Percentiles rank a stretch among this genome's conserved stretches.
These are phyloP conservation scores for Sugiyamaella paludigena DNA, from an alignment of 1,139 yeast genomes.

Conservation along the genomic window DNA sequence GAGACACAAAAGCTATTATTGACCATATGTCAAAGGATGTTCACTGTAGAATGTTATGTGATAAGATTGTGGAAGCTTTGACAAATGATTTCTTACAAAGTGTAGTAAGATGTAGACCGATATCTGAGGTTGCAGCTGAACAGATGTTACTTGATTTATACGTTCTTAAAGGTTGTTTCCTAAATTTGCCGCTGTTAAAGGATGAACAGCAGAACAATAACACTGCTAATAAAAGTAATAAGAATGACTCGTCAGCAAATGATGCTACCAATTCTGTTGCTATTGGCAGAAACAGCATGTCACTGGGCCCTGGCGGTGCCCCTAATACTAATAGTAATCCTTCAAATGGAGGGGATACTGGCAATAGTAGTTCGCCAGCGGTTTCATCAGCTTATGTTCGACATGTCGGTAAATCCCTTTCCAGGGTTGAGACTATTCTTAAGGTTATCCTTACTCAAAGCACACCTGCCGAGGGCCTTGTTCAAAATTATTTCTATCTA, in stretches of 20 bases:
- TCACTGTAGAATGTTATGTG: conserved; percentile 70
- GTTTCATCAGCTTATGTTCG: conserved; percentile 46
- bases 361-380: conserved; percentile 7
- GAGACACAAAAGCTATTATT: conserved; percentile 51
- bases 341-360: background rate
- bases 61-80: conserved; percentile 67
- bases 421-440: conserved; percentile 58
- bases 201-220: conserved; percentile 1
- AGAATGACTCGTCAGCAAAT: no score
- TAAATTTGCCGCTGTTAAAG: conserved; percentile 46
- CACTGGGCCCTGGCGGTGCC: background rate
- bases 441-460: conserved; percentile 63
- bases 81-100: conserved; percentile 56
- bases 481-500: conserved; percentile 62
- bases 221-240: background rate
- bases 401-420: conserved; percentile 50
- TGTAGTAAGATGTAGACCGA: conserved; percentile 60
- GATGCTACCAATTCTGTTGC: no score
- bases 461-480: conserved; percentile 64
- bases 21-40: conserved; percentile 66
- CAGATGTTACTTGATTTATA: conserved; percentile 75
- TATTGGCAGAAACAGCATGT: no score
- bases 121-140: conserved; percentile 70
- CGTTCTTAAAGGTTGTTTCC: conserved; percentile 55
- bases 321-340: background rate